Conservation (phyloP, 306 rosid species). For the Vicia faba region DNA sequence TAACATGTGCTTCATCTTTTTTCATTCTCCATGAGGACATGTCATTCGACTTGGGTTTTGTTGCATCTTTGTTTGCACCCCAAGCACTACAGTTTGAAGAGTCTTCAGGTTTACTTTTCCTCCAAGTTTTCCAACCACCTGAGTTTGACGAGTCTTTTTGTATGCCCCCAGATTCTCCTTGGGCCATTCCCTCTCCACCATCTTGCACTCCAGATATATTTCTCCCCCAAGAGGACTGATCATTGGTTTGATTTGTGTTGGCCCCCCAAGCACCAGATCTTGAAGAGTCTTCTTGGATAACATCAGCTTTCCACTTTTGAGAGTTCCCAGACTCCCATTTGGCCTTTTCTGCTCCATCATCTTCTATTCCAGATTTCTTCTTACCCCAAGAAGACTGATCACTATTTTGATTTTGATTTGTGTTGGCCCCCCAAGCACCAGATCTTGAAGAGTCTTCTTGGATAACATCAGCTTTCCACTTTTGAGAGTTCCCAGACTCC, state of each 20-base stretch:
- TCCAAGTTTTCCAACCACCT: not conserved
- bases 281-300: not conserved
- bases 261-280: conserved; percentile 21
- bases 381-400: not conserved
- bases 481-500: conserved; percentile 13
- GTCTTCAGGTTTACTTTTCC: conserved; percentile 25
- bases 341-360: not conserved
- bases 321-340: conserved; percentile 14
- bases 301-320: not conserved
- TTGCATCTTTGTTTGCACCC: conserved; percentile 15
- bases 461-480: conserved; percentile 17
- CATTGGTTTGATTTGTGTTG: not conserved
- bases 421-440: conserved; percentile 11
- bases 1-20: conserved; percentile 34
- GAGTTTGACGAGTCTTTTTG: too few species aligned
- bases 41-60: conserved; percentile 6
- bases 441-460: conserved; percentile 19
- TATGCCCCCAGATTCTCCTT: too few species aligned
- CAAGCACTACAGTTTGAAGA: conserved; percentile 36
- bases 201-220: conserved; percentile 23
- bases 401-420: conserved; percentile 13
- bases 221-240: not conserved
- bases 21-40: conserved; percentile 15
- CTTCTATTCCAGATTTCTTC: not conserved
- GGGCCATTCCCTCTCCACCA: too few species aligned